Conservation (phyloP, 257 asterid genomes). For the Plantago major region DNA sequence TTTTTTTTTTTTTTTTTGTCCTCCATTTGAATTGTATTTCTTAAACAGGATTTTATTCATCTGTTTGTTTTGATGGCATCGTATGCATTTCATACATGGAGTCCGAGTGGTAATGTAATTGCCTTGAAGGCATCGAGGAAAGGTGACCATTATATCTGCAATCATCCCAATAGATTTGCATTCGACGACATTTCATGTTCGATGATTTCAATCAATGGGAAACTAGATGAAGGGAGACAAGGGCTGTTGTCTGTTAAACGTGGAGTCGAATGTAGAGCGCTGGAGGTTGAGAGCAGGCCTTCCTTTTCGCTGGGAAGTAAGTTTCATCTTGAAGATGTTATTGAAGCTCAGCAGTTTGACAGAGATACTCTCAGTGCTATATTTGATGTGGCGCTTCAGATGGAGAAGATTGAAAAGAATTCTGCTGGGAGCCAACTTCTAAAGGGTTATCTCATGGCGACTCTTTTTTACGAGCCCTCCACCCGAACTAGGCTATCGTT, state of each 20-base stretch:
- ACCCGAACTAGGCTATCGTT: slow-evolving; percentile 96
- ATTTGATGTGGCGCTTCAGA: slow-evolving; percentile 82
- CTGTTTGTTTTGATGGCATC: too few relatives aligned
- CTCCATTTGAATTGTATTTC: too few relatives aligned
- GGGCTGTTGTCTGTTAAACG: slow-evolving; percentile 18
- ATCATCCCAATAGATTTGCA: slow-evolving; percentile 13
- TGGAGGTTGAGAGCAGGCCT: slow-evolving; percentile 42
- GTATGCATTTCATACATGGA: too few relatives aligned
- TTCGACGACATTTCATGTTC: slow-evolving; percentile 22
- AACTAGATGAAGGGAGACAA: slow-evolving; percentile 15
- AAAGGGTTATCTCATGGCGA: slow-evolving; percentile 86
- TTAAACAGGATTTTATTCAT: too few relatives aligned
- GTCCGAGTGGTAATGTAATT: too few relatives aligned
- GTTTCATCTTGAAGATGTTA: slow-evolving; percentile 70
- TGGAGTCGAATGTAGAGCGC: slow-evolving; percentile 41
- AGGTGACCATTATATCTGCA: too few relatives aligned
- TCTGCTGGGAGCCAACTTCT: slow-evolving; percentile 65
- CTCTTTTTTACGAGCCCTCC: slow-evolving; percentile 90
- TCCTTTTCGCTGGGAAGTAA: slow-evolving; percentile 37
- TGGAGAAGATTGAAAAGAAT: slow-evolving; percentile 86
- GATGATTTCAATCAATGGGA: slow-evolving; percentile 18
- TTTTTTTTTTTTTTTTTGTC: too few relatives aligned
- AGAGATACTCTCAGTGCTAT: slow-evolving; percentile 65
- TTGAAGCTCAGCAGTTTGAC: slow-evolving; percentile 93
- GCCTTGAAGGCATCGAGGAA: too few relatives aligned